A percentile compares a stretch with the other conserved stretches of the same genome.
phyloP scores from a whole-genome alignment of 2,329 filamentous ascomycete species.

The Xylariaceae sp. region DNA sequence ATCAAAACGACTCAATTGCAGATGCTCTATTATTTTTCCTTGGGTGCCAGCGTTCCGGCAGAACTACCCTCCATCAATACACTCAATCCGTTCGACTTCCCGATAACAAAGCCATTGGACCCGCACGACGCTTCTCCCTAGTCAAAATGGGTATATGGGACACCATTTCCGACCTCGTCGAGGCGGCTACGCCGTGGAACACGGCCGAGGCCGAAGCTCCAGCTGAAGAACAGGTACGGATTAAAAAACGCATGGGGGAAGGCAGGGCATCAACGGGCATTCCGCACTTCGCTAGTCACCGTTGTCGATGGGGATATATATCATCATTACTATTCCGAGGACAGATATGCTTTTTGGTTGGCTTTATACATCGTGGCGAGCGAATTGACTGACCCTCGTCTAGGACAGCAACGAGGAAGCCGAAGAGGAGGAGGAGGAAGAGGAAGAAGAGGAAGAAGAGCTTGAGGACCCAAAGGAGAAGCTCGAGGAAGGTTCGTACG shows the following conservation, averaged over 20 bases:
- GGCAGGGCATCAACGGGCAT: constrained; percentile 6
- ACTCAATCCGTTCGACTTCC: constrained; percentile 37
- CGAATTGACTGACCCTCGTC: constrained; percentile 5
- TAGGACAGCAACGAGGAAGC: constrained; percentile 40
- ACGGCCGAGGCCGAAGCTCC: constrained; percentile 68
- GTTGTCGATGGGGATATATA: background rate
- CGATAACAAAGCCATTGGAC: constrained; percentile 46
- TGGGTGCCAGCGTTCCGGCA: constrained; percentile 34
- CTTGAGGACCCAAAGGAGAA: constrained; percentile 82
- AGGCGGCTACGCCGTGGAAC: constrained; percentile 67
- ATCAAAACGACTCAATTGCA: constrained; percentile 54
- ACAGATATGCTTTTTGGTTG: background rate
- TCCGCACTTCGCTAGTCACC: constrained; percentile 1
- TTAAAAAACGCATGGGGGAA: constrained; percentile 3
- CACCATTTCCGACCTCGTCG: constrained; percentile 64
- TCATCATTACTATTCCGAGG: background rate
- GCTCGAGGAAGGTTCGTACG: constrained; percentile 84
- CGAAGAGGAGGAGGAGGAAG: constrained; percentile 73
- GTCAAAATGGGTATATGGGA: constrained; percentile 69
- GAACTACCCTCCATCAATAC: constrained; percentile 34
- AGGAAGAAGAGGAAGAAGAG: constrained; percentile 84
- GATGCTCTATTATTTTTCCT: constrained; percentile 44
- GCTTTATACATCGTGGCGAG: constrained; percentile 1
- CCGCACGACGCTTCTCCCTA: constrained; percentile 39
- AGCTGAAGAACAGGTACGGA: constrained; percentile 63